Evolutionary conservation across 495 filamentous ascomycete species (phyloP).

Genomic region (Podospora comata): DNA sequence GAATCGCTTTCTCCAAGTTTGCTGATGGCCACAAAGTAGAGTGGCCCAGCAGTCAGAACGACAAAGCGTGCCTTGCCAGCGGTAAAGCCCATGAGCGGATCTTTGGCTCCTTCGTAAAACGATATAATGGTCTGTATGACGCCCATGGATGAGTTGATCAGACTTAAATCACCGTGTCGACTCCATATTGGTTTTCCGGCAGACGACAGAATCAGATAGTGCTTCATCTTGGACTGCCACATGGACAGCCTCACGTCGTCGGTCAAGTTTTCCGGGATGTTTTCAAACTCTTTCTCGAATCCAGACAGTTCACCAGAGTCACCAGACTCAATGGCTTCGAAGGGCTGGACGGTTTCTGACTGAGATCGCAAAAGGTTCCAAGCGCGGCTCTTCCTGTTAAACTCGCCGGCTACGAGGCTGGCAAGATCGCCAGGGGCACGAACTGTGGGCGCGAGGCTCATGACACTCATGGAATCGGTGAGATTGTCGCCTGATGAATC

Average conservation of each 20-base stretch:
- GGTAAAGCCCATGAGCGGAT: constrained; percentile 74
- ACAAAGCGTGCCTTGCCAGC: constrained; percentile 83
- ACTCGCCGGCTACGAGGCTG: constrained; percentile 72
- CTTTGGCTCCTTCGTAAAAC: constrained; percentile 79
- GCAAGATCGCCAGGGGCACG: constrained; percentile 73
- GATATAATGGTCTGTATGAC: constrained; percentile 96
- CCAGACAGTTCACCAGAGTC: constrained; percentile 56
- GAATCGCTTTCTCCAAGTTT: constrained; percentile 83
- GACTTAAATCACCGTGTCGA: constrained; percentile 80
- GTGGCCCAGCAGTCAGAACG: constrained; percentile 72
- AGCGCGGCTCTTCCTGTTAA: constrained; percentile 55
- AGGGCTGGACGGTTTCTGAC: constrained; percentile 55
- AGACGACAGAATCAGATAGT: constrained; percentile 92
- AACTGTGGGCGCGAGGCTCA: constrained; percentile 74
- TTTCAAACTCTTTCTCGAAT: constrained; percentile 75
- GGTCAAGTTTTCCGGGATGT: constrained; percentile 61
- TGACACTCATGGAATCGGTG: constrained; percentile 80
- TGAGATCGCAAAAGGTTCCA: constrained; percentile 59
- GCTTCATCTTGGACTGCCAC: constrained; percentile 89
- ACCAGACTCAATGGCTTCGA: constrained; percentile 46
- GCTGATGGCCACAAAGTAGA: constrained; percentile 93
- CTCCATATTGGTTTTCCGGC: constrained; percentile 99
- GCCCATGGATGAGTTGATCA: constrained; percentile 92
- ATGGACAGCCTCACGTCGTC: constrained; percentile 62
- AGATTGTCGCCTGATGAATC: constrained; percentile 44